A percentile compares a stretch with the other conserved stretches of the same genome.
These are phyloP conservation scores for Hypoxylon lenormandii DNA, from an alignment of 495 filamentous ascomycete species.

Conservation along the genomic window DNA sequence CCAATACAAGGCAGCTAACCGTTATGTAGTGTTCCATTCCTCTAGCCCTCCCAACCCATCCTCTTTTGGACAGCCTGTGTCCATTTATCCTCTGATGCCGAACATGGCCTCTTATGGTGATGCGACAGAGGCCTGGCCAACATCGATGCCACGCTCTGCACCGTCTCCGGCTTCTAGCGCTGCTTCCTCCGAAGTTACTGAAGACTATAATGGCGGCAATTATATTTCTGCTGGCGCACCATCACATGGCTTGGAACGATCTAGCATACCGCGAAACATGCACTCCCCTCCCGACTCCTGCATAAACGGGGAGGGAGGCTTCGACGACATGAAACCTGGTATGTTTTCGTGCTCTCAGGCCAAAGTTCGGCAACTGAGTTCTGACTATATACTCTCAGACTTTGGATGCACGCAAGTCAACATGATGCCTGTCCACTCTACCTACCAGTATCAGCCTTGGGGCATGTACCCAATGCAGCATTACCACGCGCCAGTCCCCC, in stretches of 20 bases:
- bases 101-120: slow-evolving; percentile 50
- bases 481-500: slow-evolving; percentile 36
- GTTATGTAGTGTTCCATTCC: slow-evolving; percentile 22
- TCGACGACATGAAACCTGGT: slow-evolving; percentile 50
- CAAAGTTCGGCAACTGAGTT: slow-evolving; percentile 7
- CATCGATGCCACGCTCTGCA: slow-evolving; percentile 48
- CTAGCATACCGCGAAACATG: slow-evolving; percentile 37
- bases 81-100: slow-evolving; percentile 43
- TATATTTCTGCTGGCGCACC: slow-evolving; percentile 57
- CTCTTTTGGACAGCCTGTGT: slow-evolving; percentile 34
- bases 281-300: slow-evolving; percentile 44
- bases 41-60: slow-evolving; percentile 35
- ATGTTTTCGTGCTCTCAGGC: slow-evolving; percentile 6
- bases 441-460: slow-evolving; percentile 48
- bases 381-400: slow-evolving; percentile 43
- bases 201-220: slow-evolving; percentile 53
- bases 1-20: slow-evolving; percentile 43
- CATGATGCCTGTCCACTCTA: slow-evolving; percentile 42
- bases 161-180: slow-evolving; percentile 59
- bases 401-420: slow-evolving; percentile 46
- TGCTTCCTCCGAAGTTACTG: slow-evolving; percentile 53
- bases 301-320: slow-evolving; percentile 32
- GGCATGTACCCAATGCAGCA: slow-evolving; percentile 46
- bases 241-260: slow-evolving; percentile 51
- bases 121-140: slow-evolving; percentile 53